A percentile compares a stretch with the other conserved stretches of the same genome.
phyloP scores from a whole-genome alignment of 192 early-diverging fungal species.

The Umbelopsis isabellina region DNA sequence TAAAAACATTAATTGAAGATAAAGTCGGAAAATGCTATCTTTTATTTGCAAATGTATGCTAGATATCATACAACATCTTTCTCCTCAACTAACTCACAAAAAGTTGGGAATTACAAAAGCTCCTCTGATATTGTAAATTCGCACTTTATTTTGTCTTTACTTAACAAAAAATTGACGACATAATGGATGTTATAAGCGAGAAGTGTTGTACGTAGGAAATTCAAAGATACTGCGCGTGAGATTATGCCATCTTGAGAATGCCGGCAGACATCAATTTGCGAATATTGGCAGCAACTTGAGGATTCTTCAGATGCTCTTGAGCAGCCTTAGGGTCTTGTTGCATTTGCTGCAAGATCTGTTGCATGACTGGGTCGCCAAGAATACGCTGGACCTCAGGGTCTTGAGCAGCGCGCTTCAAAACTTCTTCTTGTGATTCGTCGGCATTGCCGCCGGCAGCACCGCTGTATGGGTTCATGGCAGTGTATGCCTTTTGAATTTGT shows the following conservation, averaged over 20 bases:
- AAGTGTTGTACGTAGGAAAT: neutral
- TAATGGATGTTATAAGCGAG: neutral
- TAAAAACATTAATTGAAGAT: neutral
- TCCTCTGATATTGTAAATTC: too few species aligned
- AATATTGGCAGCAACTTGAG: constrained; percentile 89
- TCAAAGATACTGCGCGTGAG: constrained; percentile 6
- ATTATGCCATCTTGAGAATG: constrained; percentile 72
- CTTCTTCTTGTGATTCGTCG: constrained; percentile 76
- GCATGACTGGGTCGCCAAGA: constrained; percentile 94
- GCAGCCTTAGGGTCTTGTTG: constrained; percentile 92
- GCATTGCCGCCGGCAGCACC: constrained; percentile 38
- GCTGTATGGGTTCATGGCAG: constrained; percentile 68
- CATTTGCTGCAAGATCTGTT: constrained; percentile 96
- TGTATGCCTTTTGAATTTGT: constrained; percentile 80
- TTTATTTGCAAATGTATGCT: too few species aligned
- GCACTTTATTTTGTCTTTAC: neutral
- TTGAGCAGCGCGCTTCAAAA: constrained; percentile 79
- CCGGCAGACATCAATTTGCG: constrained; percentile 92
- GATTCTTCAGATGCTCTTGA: constrained; percentile 97
- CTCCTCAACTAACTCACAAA: too few species aligned
- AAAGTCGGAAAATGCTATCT: too few species aligned
- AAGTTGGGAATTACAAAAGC: too few species aligned
- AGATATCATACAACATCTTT: too few species aligned
- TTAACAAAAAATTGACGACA: neutral
- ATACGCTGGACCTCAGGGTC: constrained; percentile 91